Evolutionary conservation across 768 basidiomycete species (phyloP).

Genomic region (Russula brevipes): DNA sequence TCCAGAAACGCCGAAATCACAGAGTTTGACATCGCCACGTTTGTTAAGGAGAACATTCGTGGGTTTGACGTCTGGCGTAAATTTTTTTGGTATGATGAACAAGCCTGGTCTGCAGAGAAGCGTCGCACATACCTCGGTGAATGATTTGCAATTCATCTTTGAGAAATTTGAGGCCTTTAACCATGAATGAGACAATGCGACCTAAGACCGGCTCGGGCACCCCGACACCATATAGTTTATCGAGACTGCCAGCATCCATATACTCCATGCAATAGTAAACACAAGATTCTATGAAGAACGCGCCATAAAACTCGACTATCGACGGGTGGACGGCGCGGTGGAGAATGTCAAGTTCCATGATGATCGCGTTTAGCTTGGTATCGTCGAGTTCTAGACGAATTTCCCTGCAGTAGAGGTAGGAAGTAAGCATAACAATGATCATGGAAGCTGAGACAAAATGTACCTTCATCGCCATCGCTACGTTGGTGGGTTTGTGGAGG

Average conservation of each 20-base stretch:
- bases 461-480: slow-evolving; percentile 99
- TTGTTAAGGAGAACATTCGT: slow-evolving; percentile 89
- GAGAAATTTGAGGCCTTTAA: slow-evolving; percentile 86
- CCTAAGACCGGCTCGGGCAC: slow-evolving; percentile 76
- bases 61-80: slow-evolving; percentile 76
- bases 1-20: slow-evolving; percentile 98
- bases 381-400: slow-evolving; percentile 94
- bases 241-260: slow-evolving; percentile 98
- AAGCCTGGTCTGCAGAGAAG: not conserved
- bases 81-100: not conserved
- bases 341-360: slow-evolving; percentile 98
- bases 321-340: slow-evolving; percentile 87
- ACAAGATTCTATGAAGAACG: slow-evolving; percentile 99
- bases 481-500: slow-evolving; percentile 88
- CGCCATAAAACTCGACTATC: slow-evolving; percentile 98
- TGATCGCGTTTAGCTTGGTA: slow-evolving; percentile 88
- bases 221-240: slow-evolving; percentile 55
- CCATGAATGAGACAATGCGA: slow-evolving; percentile 76
- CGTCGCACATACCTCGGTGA: slow-evolving; percentile 51
- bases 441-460: slow-evolving; percentile 21
- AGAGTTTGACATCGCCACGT: slow-evolving; percentile 88
- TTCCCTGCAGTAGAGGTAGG: slow-evolving; percentile 55
- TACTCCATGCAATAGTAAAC: slow-evolving; percentile 99
- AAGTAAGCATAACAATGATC: not conserved
- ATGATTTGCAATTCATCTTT: slow-evolving; percentile 92